Percentiles rank a stretch among this genome's conserved stretches.
These are phyloP conservation scores for Lasiodiplodia sp. DNA, from an alignment of 2,329 filamentous ascomycete species.

Conservation along the genomic window DNA sequence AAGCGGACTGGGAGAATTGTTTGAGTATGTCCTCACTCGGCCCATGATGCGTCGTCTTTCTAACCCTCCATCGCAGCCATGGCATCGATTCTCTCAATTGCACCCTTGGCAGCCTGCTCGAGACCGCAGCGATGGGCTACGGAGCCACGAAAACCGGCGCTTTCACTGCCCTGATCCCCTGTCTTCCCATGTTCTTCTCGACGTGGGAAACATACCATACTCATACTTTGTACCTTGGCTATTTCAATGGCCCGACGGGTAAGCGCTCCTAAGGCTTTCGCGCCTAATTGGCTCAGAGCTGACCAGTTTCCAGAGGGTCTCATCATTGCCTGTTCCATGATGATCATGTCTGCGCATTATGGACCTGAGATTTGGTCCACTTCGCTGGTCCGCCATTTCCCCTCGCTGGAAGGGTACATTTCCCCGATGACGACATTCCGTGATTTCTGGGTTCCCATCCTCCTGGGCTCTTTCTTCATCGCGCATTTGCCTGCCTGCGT, in stretches of 20 bases:
- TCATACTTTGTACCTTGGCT: constrained; percentile 93
- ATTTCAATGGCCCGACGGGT: constrained; percentile 92
- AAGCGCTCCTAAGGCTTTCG: constrained; percentile 20
- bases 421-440: constrained; percentile 78
- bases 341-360: constrained; percentile 86
- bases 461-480: constrained; percentile 55
- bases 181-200: constrained; percentile 98
- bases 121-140: constrained; percentile 91
- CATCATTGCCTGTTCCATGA: constrained; percentile 84
- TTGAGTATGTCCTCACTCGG: constrained; percentile 67
- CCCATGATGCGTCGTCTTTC: background rate
- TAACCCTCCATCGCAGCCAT: constrained; percentile 61
- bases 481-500: constrained; percentile 88
- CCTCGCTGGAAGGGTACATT: constrained; percentile 58
- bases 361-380: constrained; percentile 87
- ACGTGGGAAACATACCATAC: constrained; percentile 99
- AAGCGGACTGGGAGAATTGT: constrained; percentile 92
- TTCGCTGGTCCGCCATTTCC: constrained; percentile 67
- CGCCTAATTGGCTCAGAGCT: constrained; percentile 1
- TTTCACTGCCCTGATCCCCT: constrained; percentile 90
- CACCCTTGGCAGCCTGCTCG: constrained; percentile 87
- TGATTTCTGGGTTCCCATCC: constrained; percentile 81
- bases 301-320: constrained; percentile 70
- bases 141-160: constrained; percentile 84
- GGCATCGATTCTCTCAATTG: constrained; percentile 98